Evolutionary conservation across 192 early-diverging fungal genomes (phyloP).

Genomic region (Obelidium mucronatum): DNA sequence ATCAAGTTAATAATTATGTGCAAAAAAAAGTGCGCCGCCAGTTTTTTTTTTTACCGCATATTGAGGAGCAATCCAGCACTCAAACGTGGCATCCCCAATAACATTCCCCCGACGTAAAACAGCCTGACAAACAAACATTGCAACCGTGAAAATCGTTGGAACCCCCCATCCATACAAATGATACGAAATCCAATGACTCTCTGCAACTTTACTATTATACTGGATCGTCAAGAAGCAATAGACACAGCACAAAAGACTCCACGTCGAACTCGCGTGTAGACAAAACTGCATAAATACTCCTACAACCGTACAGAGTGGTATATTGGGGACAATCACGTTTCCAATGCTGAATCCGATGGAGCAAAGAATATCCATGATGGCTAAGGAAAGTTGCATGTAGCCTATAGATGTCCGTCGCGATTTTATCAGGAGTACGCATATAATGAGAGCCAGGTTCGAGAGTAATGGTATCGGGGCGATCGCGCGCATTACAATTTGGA

Average conservation of each 20-base stretch:
- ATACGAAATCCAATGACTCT: neutral
- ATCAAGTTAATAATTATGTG: too few species aligned
- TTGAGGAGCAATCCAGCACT: neutral
- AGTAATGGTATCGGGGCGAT: neutral
- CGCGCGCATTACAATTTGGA: neutral
- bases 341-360: neutral
- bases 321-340: neutral
- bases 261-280: neutral
- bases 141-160: neutral
- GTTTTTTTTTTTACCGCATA: too few species aligned
- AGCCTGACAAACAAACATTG: conserved; percentile 1
- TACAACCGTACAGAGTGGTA: neutral
- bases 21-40: too few species aligned
- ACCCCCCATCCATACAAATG: conserved; percentile 22
- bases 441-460: neutral
- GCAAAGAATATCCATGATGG: neutral
- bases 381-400: conserved; percentile 12
- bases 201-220: neutral
- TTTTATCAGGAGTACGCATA: neutral
- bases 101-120: neutral
- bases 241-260: neutral
- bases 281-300: neutral
- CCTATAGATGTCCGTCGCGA: neutral
- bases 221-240: conserved; percentile 8
- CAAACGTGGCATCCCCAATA: conserved; percentile 16